Evolutionary conservation across 78 protist species (phyloP), one percentile per base, ranked within the genome.

Genomic region (Neovahlkampfia damariscottae): DNA sequence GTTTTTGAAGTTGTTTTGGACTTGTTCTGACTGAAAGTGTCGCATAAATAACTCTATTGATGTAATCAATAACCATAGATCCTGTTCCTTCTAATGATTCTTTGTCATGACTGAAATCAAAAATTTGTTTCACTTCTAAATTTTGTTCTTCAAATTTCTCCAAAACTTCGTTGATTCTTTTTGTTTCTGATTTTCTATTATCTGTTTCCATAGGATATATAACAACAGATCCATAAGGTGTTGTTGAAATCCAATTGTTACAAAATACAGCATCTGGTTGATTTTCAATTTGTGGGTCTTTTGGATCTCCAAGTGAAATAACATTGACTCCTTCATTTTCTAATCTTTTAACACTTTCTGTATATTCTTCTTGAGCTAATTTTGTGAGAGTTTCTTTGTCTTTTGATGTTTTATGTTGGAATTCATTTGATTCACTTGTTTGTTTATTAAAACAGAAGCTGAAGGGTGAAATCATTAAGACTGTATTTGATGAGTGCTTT

Each of bases 221-320:
- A 27, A 70, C 79, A 3, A 78, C 58, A 31, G 5, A 7, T 5
- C 41, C 77, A 3, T 9, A 6, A 28, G 19, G 6, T n/a, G 74
- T 79, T 5, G 88, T 84, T 8, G 81, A 73, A 39, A 84, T 80
- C 88, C 88, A 84, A 31, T 84, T 84, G 81, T 84, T 84, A 4
- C 82, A 80, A 40, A 84, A 84, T 38, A 72, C 78, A 37, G 62
- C 62, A 50, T 50, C 62, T 50, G 62, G 62, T 50, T 19, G 19
- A n/a, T 50, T 50, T 50, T n/a, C 19, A n/a, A 19, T 50, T 50
- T 19, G 19, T 50, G 19, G 62, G 19, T 19, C 62, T 19, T 50
- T 19, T n/a, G 19, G 19, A 19, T 50, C 62, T n/a, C 19, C 62
- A 19, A 50, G 19, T n/a, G 19, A n/a, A 19, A 50, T 50, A 50